Evolutionary conservation across 192 early-diverging fungal species (phyloP).

Genomic region (Coemansia furcata): DNA sequence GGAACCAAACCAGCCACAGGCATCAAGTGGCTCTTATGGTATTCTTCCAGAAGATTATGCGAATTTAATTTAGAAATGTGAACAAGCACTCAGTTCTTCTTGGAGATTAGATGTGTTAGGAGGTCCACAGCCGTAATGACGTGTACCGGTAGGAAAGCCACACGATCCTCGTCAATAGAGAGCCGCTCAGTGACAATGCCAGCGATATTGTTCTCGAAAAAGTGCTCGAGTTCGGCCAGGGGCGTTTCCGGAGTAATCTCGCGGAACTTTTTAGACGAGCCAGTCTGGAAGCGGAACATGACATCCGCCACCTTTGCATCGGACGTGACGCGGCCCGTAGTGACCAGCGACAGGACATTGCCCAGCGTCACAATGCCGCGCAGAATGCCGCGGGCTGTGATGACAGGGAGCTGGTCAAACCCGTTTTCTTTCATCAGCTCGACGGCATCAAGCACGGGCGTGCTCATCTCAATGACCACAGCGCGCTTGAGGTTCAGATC

Average conservation of each 20-base stretch:
- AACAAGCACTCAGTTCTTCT: conserved; percentile 9
- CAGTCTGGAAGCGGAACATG: conserved; percentile 79
- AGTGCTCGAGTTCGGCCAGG: conserved; percentile 76
- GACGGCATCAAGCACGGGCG: conserved; percentile 76
- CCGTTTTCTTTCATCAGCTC: conserved; percentile 83
- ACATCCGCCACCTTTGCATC: conserved; percentile 66
- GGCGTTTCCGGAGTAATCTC: conserved; percentile 87
- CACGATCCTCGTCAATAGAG: conserved; percentile 54
- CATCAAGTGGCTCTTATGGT: neutral
- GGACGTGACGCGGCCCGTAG: conserved; percentile 64
- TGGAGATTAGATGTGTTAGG: conserved; percentile 72
- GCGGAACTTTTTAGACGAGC: conserved; percentile 66
- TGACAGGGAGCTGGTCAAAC: conserved; percentile 96
- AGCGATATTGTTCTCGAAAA: conserved; percentile 90
- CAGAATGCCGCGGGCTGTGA: conserved; percentile 60
- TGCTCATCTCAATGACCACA: conserved; percentile 78
- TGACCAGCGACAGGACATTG: conserved; percentile 79
- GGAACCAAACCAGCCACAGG: neutral
- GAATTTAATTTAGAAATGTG: neutral
- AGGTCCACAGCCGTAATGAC: conserved; percentile 97
- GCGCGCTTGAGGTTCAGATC: conserved; percentile 82
- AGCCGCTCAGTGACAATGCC: conserved; percentile 85
- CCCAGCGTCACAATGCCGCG: conserved; percentile 88
- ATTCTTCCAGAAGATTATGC: neutral
- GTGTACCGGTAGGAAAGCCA: conserved; percentile 62